A percentile compares a stretch with the other conserved stretches of the same genome.
phyloP scores from a whole-genome alignment of 768 basidiomycete species.

The Tylopilus sp. region DNA sequence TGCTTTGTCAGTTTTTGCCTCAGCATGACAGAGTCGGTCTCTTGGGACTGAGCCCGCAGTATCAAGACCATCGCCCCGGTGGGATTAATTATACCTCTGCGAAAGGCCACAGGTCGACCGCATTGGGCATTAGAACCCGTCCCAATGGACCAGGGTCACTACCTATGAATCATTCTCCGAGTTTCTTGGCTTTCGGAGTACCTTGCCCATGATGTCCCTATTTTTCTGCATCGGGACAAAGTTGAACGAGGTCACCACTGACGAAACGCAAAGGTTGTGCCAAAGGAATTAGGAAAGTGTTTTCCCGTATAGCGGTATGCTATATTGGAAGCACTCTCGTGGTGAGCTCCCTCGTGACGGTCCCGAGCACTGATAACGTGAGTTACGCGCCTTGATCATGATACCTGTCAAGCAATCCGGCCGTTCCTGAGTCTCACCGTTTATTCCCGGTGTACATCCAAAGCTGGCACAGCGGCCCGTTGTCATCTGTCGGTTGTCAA shows the following conservation, averaged over 20 bases:
- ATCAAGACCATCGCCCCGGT: slow-evolving; percentile 45
- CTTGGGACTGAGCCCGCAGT: slow-evolving; percentile 49
- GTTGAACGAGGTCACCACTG: slow-evolving; percentile 35
- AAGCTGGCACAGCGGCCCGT: slow-evolving; percentile 29
- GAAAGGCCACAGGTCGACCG: slow-evolving; percentile 43
- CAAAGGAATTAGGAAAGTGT: slow-evolving; percentile 41
- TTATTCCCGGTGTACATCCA: slow-evolving; percentile 24
- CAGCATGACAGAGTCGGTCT: slow-evolving; percentile 59
- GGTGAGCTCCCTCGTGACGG: slow-evolving; percentile 42
- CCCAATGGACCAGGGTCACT: slow-evolving; percentile 20
- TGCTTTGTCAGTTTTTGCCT: slow-evolving; percentile 44
- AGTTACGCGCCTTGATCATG: slow-evolving; percentile 16
- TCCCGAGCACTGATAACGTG: slow-evolving; percentile 37
- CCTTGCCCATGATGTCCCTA: slow-evolving; percentile 25
- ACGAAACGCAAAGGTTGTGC: slow-evolving; percentile 38
- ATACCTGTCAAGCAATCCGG: slow-evolving; percentile 1
- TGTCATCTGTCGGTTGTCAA: slow-evolving; percentile 43
- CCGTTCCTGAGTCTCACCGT: slow-evolving; percentile 24
- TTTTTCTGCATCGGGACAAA: slow-evolving; percentile 41
- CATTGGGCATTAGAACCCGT: slow-evolving; percentile 43
- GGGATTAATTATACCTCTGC: slow-evolving; percentile 43
- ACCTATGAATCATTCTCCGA: slow-evolving; percentile 29
- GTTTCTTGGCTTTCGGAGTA: slow-evolving; percentile 34
- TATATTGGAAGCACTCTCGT: slow-evolving; percentile 32
- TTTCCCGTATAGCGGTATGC: slow-evolving; percentile 32